phyloP scores from a whole-genome alignment of 164 flowering plant genomes.

The Houttuynia cordata region DNA sequence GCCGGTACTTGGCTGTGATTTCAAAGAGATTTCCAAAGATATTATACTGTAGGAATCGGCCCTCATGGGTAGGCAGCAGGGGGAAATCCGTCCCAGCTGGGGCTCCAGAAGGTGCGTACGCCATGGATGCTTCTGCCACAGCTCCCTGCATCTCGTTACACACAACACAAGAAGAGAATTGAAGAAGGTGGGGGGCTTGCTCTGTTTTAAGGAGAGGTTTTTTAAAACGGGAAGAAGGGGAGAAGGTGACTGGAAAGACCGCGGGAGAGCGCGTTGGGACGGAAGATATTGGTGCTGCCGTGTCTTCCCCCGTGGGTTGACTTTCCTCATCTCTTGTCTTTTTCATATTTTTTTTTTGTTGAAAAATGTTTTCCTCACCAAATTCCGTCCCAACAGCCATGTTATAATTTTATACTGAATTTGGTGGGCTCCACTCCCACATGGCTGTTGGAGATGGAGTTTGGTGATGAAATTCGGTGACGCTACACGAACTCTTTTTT shows the following conservation, averaged over 20 bases:
- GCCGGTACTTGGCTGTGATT: slow-evolving; percentile 61
- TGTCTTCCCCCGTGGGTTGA: too few relatives aligned
- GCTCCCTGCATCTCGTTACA: background rate
- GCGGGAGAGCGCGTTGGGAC: too few relatives aligned
- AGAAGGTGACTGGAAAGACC: background rate
- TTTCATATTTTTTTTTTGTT: too few relatives aligned
- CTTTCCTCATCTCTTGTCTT: too few relatives aligned
- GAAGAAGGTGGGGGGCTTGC: background rate
- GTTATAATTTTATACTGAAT: too few relatives aligned
- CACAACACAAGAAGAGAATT: background rate
- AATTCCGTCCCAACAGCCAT: too few relatives aligned
- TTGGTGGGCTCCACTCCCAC: too few relatives aligned
- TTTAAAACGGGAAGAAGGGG: background rate
- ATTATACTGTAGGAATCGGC: slow-evolving; percentile 56
- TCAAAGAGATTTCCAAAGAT: slow-evolving; percentile 74
- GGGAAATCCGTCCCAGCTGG: slow-evolving; percentile 34
- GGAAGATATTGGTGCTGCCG: background rate
- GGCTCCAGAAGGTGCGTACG: slow-evolving; percentile 1
- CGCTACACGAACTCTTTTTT: too few relatives aligned
- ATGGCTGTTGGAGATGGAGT: too few relatives aligned
- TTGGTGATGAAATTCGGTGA: too few relatives aligned
- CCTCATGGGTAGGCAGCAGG: slow-evolving; percentile 45
- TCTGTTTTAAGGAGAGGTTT: background rate
- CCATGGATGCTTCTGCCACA: background rate
- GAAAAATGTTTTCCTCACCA: too few relatives aligned